A percentile compares a stretch with the other conserved stretches of the same genome.
phyloP scores from a whole-genome alignment of 257 asterid species.

The Anisodus tanguticus region DNA sequence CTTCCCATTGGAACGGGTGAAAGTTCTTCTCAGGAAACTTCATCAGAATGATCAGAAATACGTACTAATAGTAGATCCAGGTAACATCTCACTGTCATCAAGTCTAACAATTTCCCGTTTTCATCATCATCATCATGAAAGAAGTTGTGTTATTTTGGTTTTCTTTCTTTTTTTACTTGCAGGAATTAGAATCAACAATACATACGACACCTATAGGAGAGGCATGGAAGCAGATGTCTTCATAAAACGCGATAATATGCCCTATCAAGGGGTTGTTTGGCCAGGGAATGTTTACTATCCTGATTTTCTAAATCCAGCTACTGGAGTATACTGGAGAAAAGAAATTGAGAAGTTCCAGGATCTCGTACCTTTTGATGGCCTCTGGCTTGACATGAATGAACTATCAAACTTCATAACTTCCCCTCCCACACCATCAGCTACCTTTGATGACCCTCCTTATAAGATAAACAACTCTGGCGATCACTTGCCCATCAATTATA shows the following conservation, averaged over 20 bases:
- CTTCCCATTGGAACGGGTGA: conserved; percentile 34
- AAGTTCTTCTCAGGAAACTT: conserved; percentile 26
- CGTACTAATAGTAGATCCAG: conserved; percentile 43
- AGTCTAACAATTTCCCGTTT: not conserved
- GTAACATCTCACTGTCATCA: conserved; percentile 19
- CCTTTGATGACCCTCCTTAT: conserved; percentile 76
- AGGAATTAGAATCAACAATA: conserved; percentile 37
- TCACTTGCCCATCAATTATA: conserved; percentile 48
- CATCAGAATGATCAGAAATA: conserved; percentile 41
- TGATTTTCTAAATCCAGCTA: conserved; percentile 39
- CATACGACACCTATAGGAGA: conserved; percentile 36
- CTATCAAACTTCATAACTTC: conserved; percentile 51
- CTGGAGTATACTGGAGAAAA: conserved; percentile 32
- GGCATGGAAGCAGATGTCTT: conserved; percentile 34
- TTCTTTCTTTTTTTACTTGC: not conserved
- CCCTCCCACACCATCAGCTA: conserved; percentile 56
- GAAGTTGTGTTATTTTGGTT: not conserved
- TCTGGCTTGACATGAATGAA: conserved; percentile 46
- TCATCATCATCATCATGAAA: not conserved
- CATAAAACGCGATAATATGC: conserved; percentile 26
- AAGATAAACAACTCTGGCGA: conserved; percentile 73
- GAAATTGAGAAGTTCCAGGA: conserved; percentile 34
- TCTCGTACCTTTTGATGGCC: conserved; percentile 38
- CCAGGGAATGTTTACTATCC: conserved; percentile 40
- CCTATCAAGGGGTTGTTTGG: conserved; percentile 39